Conservation (phyloP, 164 flowering plant species). For the Hamamelis virginiana region DNA sequence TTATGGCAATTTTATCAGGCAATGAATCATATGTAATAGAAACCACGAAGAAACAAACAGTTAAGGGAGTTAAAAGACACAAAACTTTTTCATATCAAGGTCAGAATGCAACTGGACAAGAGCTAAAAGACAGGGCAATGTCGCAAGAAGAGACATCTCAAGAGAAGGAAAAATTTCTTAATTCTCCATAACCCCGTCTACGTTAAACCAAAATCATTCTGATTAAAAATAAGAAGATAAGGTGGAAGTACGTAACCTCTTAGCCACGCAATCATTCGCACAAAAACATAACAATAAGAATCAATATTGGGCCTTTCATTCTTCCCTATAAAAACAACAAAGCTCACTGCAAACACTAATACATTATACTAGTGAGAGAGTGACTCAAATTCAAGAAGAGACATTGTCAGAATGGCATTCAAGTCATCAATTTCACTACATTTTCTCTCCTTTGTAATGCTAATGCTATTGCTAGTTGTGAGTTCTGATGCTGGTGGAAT, state of each 20-base stretch:
- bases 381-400: neutral
- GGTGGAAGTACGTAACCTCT: neutral
- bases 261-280: neutral
- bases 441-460: slow-evolving; percentile 8
- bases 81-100: too few species aligned
- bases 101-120: neutral
- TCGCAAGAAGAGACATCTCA: neutral
- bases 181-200: neutral
- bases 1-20: too few species aligned
- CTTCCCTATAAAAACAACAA: neutral
- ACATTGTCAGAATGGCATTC: neutral
- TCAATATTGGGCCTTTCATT: neutral
- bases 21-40: too few species aligned
- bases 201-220: neutral
- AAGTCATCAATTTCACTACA: neutral
- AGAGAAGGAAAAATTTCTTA: too few species aligned
- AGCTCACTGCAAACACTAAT: neutral
- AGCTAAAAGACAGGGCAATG: neutral
- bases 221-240: neutral
- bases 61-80: too few species aligned
- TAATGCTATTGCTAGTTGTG: neutral
- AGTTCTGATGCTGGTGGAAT: slow-evolving; percentile 16
- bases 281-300: neutral
- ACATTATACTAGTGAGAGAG: too few species aligned
- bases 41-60: too few species aligned